A percentile compares a stretch with the other conserved stretches of the same genome.
phyloP scores from a whole-genome alignment of 2,329 filamentous ascomycete genomes.

The Phialophora chinensis region DNA sequence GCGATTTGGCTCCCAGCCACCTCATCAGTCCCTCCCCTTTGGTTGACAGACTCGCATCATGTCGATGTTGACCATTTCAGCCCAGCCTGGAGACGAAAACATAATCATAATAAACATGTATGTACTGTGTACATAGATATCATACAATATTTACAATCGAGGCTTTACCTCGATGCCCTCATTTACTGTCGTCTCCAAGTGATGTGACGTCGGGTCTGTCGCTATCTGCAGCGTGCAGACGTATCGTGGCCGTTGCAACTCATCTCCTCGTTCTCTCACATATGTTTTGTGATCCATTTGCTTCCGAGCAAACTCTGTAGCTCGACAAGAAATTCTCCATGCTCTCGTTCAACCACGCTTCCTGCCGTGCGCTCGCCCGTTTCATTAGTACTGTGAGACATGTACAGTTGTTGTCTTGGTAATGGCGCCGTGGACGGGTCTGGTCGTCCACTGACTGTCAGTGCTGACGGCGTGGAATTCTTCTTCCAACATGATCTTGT shows the following conservation, averaged over 20 bases:
- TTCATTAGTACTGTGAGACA: slow-evolving; percentile 22
- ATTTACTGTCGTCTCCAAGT: not conserved
- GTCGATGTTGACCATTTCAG: not conserved
- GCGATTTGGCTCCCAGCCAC: not conserved
- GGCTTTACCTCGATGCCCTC: not conserved
- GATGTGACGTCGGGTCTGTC: too few species aligned
- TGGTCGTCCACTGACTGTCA: slow-evolving; percentile 9
- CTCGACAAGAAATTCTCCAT: not conserved
- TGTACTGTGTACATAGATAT: not conserved
- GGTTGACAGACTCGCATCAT: not conserved
- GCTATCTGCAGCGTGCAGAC: not conserved
- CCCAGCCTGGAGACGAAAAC: not conserved
- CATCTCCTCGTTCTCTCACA: not conserved
- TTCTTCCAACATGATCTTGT: slow-evolving; percentile 33
- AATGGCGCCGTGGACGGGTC: slow-evolving; percentile 18
- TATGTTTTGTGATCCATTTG: not conserved
- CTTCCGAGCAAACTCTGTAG: not conserved
- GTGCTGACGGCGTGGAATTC: slow-evolving; percentile 18
- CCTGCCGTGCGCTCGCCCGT: not conserved
- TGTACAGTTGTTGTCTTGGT: slow-evolving; percentile 34
- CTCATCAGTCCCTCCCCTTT: not conserved
- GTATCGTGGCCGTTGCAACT: not conserved
- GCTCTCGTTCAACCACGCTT: not conserved
- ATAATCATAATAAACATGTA: not conserved
- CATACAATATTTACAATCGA: slow-evolving; percentile 1